Evolutionary conservation across 1,284 basidiomycete species (phyloP), one percentile per base, ranked within the genome.

Genomic region (Macrocybe sp.): DNA sequence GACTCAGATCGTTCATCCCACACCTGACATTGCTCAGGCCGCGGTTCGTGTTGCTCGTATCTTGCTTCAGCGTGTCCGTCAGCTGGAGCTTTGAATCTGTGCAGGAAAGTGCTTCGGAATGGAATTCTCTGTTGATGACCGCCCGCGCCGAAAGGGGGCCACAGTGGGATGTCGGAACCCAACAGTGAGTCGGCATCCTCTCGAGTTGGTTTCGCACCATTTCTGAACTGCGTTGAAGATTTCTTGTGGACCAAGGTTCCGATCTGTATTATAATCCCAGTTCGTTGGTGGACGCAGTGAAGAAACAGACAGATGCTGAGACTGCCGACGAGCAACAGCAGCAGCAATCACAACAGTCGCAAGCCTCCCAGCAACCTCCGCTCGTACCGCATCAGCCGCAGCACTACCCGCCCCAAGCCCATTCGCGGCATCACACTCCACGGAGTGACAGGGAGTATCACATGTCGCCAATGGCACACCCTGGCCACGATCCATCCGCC

Each of bases 131-230:
- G 43, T 68, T 91, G 41, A 76, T 81, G 50, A 85, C 81, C 34
- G 88, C 88, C 4, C 77, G 89, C 35, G 89, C 88, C 7, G 79
- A 84, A 51, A 73, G 88, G 52, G 88, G 89, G 0, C 88, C 88
- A 4, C 89, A 89, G 56, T 91, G 88, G 88, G 88, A 91, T 62
- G 73, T 90, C 34, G 85, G 85, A 16, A 89, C 88, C 14, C 88
- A 91, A 63, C 81, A 85, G 89, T 91, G 48, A 47, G 72, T 65
- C 63, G 28, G 33, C 42, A 43, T 44, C 3, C 3, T 22, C 22
- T 22, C 22, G 22, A 22, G 22, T 22, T 22, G 2, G 2, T 22
- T 22, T 22, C 42, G 33, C 8, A 16, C 7, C 11, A 35, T 32
- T 10, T 16, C 37, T 33, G 41, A 37, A 33, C 41, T 46, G 10